Evolutionary conservation across 208 protist species (phyloP).

Genomic region (Trypanosoma cruzi): DNA sequence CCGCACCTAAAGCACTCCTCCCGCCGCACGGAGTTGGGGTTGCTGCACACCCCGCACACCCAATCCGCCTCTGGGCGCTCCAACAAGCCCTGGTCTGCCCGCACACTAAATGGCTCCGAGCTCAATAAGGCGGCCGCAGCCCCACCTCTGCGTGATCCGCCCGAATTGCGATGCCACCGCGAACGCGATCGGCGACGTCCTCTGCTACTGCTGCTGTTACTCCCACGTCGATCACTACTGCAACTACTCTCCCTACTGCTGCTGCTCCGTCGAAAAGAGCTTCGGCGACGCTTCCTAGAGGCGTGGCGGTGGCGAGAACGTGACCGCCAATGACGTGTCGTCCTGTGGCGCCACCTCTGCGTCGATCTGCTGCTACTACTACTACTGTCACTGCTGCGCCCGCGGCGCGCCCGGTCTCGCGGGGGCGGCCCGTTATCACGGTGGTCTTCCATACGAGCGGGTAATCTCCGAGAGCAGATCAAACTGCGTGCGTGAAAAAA

Average conservation of each 20-base stretch:
- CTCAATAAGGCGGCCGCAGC: constrained; percentile 4
- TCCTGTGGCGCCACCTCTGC: neutral
- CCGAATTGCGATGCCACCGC: constrained; percentile 4
- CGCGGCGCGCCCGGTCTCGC: constrained; percentile 3
- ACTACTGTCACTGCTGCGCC: constrained; percentile 1
- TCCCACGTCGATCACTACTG: constrained; percentile 2
- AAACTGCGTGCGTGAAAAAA: neutral
- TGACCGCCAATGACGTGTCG: neutral
- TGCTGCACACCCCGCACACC: constrained; percentile 87
- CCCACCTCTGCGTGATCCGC: neutral
- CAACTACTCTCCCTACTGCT: constrained; percentile 17
- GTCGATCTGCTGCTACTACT: constrained; percentile 1
- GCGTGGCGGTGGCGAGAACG: constrained; percentile 9
- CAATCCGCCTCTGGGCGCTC: constrained; percentile 52
- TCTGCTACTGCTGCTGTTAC: neutral
- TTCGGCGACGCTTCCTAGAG: constrained; percentile 13
- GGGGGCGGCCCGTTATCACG: constrained; percentile 1
- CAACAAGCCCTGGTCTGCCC: constrained; percentile 6
- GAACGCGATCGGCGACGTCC: constrained; percentile 6
- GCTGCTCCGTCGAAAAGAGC: neutral
- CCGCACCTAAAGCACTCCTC: constrained; percentile 72
- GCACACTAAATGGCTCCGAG: constrained; percentile 20
- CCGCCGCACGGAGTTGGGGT: constrained; percentile 73
- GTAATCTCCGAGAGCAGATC: neutral
- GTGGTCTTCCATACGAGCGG: constrained; percentile 18